These are phyloP conservation scores for Ceratocystis colombiana DNA, from an alignment of 2,329 filamentous ascomycete species.

Conservation along the genomic window DNA sequence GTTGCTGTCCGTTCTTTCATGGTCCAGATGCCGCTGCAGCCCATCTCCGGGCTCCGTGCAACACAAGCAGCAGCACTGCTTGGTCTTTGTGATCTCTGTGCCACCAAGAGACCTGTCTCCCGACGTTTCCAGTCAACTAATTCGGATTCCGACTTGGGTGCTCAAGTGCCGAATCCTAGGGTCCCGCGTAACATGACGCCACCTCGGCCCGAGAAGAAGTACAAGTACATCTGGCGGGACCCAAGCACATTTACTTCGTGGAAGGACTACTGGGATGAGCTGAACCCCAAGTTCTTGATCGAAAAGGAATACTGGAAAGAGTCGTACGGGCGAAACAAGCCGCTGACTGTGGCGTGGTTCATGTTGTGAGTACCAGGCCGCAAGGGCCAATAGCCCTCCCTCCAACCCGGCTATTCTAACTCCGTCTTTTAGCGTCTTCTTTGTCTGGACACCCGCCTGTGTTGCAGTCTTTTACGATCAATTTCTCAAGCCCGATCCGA, in stretches of 20 bases:
- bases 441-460: conserved; percentile 13
- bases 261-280: conserved; percentile 17
- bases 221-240: conserved; percentile 21
- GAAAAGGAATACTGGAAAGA: conserved; percentile 23
- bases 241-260: conserved; percentile 13
- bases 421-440: conserved; percentile 1
- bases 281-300: conserved; percentile 23
- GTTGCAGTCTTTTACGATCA: conserved; percentile 19
- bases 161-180: conserved; percentile 18
- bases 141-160: background rate
- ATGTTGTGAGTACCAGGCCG: conserved; percentile 17
- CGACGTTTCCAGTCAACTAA: conserved; percentile 19
- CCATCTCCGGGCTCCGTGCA: background rate
- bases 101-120: too few relatives aligned
- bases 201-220: conserved; percentile 12
- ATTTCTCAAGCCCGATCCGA: conserved; percentile 20
- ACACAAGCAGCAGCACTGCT: conserved; percentile 2
- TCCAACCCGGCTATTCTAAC: background rate
- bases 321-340: conserved; percentile 17
- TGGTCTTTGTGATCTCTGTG: background rate
- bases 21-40: conserved; percentile 5
- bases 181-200: conserved; percentile 1
- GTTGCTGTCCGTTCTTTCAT: background rate
- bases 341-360: conserved; percentile 20
- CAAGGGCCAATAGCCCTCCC: background rate